phyloP scores from a whole-genome alignment of 2,329 filamentous ascomycete genomes.

The Colletotrichum magnum region DNA sequence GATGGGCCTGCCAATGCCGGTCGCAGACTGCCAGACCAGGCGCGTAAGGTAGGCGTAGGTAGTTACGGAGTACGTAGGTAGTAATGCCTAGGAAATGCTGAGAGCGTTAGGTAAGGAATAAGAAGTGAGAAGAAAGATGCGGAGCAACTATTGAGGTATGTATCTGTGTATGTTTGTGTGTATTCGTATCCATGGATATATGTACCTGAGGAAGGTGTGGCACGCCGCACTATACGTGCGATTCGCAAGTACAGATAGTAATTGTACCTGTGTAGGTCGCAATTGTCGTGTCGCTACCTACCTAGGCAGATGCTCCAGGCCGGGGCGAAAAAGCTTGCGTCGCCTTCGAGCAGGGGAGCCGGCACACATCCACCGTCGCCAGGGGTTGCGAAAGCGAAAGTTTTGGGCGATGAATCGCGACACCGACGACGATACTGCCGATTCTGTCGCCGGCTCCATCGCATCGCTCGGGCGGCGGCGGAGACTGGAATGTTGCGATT shows the following conservation, averaged over 20 bases:
- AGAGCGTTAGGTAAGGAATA: too few species aligned
- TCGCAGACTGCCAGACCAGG: conserved; percentile 30
- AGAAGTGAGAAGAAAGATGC: too few species aligned
- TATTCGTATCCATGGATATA: too few species aligned
- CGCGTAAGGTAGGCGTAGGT: conserved; percentile 20
- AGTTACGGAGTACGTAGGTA: too few species aligned
- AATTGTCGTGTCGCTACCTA: conserved; percentile 2
- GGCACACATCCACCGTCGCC: conserved; percentile 6
- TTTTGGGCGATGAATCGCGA: conserved; percentile 24
- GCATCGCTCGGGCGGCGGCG: background rate
- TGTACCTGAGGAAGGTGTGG: too few species aligned
- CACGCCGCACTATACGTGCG: too few species aligned
- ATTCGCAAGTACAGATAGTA: too few species aligned
- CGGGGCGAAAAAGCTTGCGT: background rate
- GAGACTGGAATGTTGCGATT: conserved; percentile 11
- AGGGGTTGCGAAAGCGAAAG: conserved; percentile 16
- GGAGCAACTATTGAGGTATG: too few species aligned
- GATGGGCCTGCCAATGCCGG: conserved; percentile 24
- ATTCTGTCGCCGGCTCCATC: conserved; percentile 7
- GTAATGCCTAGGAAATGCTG: too few species aligned
- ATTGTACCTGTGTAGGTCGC: conserved; percentile 15
- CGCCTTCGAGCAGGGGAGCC: conserved; percentile 1
- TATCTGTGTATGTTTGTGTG: too few species aligned
- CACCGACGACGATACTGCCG: conserved; percentile 25
- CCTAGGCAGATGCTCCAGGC: conserved; percentile 6